phyloP scores from a whole-genome alignment of 2,329 filamentous ascomycete species.

The Venturia asperata region DNA sequence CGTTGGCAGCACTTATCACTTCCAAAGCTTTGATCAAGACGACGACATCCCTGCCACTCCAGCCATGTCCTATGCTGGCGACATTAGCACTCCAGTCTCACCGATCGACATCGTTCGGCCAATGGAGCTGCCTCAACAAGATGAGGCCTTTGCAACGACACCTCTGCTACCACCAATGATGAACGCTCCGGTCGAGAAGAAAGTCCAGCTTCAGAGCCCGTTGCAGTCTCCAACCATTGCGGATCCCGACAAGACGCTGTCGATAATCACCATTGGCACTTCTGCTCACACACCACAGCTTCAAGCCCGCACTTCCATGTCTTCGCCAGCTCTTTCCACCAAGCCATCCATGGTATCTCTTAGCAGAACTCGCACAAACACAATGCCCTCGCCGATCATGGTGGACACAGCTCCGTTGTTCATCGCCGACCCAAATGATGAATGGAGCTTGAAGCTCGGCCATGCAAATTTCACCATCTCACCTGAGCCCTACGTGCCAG shows the following conservation, averaged over 20 bases:
- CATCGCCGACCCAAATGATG: constrained; percentile 60
- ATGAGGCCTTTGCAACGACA: constrained; percentile 65
- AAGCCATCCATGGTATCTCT: constrained; percentile 75
- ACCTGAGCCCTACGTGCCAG: constrained; percentile 71
- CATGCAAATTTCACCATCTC: constrained; percentile 90
- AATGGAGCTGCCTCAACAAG: constrained; percentile 39
- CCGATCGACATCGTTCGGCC: constrained; percentile 37
- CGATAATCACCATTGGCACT: constrained; percentile 27
- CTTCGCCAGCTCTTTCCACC: constrained; percentile 68
- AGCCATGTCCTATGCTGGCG: constrained; percentile 18
- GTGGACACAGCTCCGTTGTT: constrained; percentile 57
- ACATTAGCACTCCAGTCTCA: constrained; percentile 25
- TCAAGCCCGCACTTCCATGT: constrained; percentile 40
- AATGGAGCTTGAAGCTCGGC: constrained; percentile 78
- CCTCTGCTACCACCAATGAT: constrained; percentile 79
- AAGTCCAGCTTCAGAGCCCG: constrained; percentile 61
- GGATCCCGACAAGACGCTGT: constrained; percentile 43
- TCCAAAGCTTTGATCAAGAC: constrained; percentile 35
- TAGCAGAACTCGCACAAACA: constrained; percentile 23
- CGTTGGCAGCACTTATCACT: constrained; percentile 53
- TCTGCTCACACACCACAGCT: constrained; percentile 42
- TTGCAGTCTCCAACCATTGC: constrained; percentile 77
- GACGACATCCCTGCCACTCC: constrained; percentile 13
- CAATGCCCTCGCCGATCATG: constrained; percentile 31
- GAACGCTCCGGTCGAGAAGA: constrained; percentile 25